phyloP scores from a whole-genome alignment of 768 basidiomycete genomes.

The Amanita fuliginea region DNA sequence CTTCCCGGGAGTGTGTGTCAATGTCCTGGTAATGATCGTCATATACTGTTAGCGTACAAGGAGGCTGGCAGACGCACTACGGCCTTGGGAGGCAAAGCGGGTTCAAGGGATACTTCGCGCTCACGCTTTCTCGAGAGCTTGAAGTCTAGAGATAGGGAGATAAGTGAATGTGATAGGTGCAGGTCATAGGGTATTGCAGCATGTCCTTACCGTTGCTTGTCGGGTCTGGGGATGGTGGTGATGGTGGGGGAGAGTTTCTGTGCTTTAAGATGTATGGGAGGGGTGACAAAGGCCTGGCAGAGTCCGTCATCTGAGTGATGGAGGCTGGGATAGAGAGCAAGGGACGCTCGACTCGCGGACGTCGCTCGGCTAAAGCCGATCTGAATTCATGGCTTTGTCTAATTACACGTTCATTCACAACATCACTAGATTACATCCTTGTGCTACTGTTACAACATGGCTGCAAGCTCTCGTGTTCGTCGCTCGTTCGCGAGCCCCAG shows the following conservation, averaged over 20 bases:
- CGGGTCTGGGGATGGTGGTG: constrained; percentile 36
- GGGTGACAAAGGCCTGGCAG: constrained; percentile 6
- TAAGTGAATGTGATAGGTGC: constrained; percentile 10
- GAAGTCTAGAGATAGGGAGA: constrained; percentile 21
- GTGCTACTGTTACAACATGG: neutral
- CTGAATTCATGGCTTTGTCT: neutral
- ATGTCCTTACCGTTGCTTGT: constrained; percentile 28
- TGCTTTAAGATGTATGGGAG: neutral
- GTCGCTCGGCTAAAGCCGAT: constrained; percentile 13
- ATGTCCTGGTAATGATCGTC: constrained; percentile 23
- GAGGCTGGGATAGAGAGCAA: constrained; percentile 11
- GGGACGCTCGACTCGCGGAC: constrained; percentile 13
- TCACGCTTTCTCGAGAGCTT: constrained; percentile 62
- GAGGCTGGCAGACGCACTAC: constrained; percentile 20
- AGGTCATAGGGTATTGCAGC: constrained; percentile 4
- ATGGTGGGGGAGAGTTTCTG: constrained; percentile 20
- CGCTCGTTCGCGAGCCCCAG: constrained; percentile 33
- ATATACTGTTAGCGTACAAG: constrained; percentile 4
- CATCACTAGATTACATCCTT: neutral
- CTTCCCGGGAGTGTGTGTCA: constrained; percentile 28
- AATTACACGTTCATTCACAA: neutral
- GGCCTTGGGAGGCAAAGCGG: constrained; percentile 38
- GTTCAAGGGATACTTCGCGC: constrained; percentile 69
- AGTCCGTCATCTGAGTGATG: constrained; percentile 17
- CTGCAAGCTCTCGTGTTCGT: constrained; percentile 21